Conservation (phyloP, 2,329 filamentous ascomycete species). For the Ophiostoma piceae region DNA sequence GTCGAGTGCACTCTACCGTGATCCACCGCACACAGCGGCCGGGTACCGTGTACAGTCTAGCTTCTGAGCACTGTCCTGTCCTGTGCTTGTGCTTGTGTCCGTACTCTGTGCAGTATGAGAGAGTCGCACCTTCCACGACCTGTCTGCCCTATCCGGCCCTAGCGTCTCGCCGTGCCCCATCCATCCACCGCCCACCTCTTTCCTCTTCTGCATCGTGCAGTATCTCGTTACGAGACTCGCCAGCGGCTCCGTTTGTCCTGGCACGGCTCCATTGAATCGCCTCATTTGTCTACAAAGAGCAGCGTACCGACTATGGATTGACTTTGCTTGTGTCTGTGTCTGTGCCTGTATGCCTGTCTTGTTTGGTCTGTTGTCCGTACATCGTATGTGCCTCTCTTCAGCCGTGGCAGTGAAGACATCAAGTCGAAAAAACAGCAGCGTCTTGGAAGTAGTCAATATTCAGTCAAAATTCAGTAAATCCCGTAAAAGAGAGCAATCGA, state of each 20-base stretch:
- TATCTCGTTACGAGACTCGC: constrained; percentile 13
- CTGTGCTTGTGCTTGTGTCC: neutral
- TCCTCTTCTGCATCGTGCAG: constrained; percentile 18
- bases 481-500: too few relatives aligned
- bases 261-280: neutral
- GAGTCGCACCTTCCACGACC: too few relatives aligned
- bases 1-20: neutral
- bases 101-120: neutral
- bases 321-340: neutral
- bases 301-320: neutral
- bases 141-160: neutral
- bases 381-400: neutral
- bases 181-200: constrained; percentile 5
- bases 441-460: neutral
- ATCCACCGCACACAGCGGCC: neutral
- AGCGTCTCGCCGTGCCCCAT: neutral
- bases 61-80: constrained; percentile 1
- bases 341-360: neutral
- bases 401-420: neutral
- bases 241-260: constrained; percentile 10
- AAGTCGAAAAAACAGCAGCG: neutral
- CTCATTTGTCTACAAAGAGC: neutral
- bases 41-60: neutral
- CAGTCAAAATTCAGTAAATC: too few relatives aligned
- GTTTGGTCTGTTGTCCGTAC: neutral